Evolutionary conservation across 176 grass and related monocot genomes (phyloP).

Genomic region (Eleusine indica): DNA sequence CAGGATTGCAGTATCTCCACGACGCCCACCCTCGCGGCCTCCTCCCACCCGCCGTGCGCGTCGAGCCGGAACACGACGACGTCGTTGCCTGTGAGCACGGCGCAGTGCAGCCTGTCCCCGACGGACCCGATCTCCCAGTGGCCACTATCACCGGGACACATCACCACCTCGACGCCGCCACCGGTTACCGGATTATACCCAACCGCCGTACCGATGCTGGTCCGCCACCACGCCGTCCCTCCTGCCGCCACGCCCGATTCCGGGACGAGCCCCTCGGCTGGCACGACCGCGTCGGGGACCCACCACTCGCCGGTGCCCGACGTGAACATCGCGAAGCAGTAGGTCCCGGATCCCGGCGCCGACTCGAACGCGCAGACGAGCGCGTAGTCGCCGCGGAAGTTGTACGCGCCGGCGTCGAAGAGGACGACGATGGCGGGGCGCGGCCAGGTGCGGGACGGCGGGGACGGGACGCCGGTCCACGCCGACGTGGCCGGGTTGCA

Average conservation of each 20-base stretch:
- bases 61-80: slow-evolving; percentile 18
- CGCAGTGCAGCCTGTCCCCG: slow-evolving; percentile 26
- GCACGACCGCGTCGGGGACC: slow-evolving; percentile 27
- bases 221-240: slow-evolving; percentile 55
- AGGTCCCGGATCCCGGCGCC: background rate
- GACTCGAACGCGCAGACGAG: slow-evolving; percentile 51
- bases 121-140: slow-evolving; percentile 53
- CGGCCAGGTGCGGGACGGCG: slow-evolving; percentile 29
- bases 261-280: slow-evolving; percentile 42
- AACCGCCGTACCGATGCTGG: slow-evolving; percentile 48
- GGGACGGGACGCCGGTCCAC: slow-evolving; percentile 48
- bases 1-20: slow-evolving; percentile 8
- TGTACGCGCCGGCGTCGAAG: slow-evolving; percentile 40
- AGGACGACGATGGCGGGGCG: slow-evolving; percentile 58
- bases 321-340: slow-evolving; percentile 53
- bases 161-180: background rate
- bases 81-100: background rate
- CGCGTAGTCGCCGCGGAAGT: slow-evolving; percentile 59
- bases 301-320: slow-evolving; percentile 43
- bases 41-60: slow-evolving; percentile 19
- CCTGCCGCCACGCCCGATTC: slow-evolving; percentile 41
- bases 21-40: slow-evolving; percentile 14
- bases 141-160: slow-evolving; percentile 23
- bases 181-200: slow-evolving; percentile 32
- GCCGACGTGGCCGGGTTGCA: slow-evolving; percentile 56